Conservation (phyloP, 2,329 filamentous ascomycete genomes). For the Xylaria sp. region DNA sequence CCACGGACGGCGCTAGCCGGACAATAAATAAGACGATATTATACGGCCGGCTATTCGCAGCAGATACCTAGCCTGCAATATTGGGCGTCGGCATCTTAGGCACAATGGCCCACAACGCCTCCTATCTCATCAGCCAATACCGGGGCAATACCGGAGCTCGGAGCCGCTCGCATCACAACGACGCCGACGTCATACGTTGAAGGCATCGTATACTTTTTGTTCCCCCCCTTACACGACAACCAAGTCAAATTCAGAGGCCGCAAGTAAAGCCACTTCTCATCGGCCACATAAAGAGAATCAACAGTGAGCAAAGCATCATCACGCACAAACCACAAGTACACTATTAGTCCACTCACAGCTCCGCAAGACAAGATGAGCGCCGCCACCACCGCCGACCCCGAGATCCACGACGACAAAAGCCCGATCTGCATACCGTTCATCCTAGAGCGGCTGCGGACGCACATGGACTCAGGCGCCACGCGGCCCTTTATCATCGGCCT, state of each 20-base stretch:
- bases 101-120: constrained; percentile 8
- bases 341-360: too few species aligned
- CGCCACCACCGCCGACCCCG: neutral
- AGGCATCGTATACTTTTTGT: neutral
- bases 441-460: constrained; percentile 60
- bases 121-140: neutral
- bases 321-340: too few species aligned
- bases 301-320: too few species aligned
- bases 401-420: constrained; percentile 77
- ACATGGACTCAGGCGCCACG: constrained; percentile 42
- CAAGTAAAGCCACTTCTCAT: too few species aligned
- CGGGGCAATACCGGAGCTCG: neutral
- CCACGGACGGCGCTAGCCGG: too few species aligned
- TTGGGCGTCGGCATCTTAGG: neutral
- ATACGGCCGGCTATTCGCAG: too few species aligned
- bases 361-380: constrained; percentile 2
- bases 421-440: constrained; percentile 80
- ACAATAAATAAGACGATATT: too few species aligned
- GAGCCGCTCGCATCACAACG: neutral
- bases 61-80: too few species aligned
- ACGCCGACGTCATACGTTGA: neutral
- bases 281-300: too few species aligned
- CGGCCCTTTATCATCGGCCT: constrained; percentile 84
- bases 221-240: too few species aligned
- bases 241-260: too few species aligned